Evolutionary conservation across 2,329 filamentous ascomycete genomes (phyloP), one percentile per base, ranked within the genome.

Genomic region (Penicillium sp.): DNA sequence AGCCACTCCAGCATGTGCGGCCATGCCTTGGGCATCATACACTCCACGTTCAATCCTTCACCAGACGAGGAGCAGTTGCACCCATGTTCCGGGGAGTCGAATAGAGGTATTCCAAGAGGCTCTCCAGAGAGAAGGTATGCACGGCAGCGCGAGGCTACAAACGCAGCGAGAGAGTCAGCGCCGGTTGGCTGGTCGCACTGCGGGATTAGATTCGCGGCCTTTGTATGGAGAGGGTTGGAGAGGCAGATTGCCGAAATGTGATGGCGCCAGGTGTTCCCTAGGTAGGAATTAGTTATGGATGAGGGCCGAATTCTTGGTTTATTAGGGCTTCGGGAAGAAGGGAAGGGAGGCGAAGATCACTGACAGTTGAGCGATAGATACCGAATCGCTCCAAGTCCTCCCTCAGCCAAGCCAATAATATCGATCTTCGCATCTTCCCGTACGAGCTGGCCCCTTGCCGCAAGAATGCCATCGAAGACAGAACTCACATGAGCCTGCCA

Each of bases 61-160:
- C 89, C 89, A 1, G 88, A 85, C n/a, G 89, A 89, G 75, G 90
- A 90, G 64, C 88, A 84, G 5, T 90, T 90, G 66, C 86, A 90
- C 5, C 90, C 89, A 48, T 85, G 79, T 9, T 84, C 83, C 1
- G 80, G 71, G 1, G 84, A 79, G 0, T 85, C 84, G 0, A 84
- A 78, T 7, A 92, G 74, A 1, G 84, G 83, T 1, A 78, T 81
- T 46, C 85, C 84, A 0, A 84, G 67, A 0, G 85, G 82, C 4
- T 85, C 78, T 0, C 76, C 57, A 15, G 84, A 87, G n/a, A 83
- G 68, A 8, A 86, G 70, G 71, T 91, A 93, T 15, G 83, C 86
- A 13, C 90, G 85, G 9, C 83, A 82, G 48, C 87, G 86, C 81
- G 89, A 75, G 44, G 70, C 71, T 2, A 80, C 50, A 61, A 79